Evolutionary conservation across 202 grass and related monocot genomes (phyloP), one percentile per base, ranked within the genome.

Genomic region (Hordeum pubiflorum): DNA sequence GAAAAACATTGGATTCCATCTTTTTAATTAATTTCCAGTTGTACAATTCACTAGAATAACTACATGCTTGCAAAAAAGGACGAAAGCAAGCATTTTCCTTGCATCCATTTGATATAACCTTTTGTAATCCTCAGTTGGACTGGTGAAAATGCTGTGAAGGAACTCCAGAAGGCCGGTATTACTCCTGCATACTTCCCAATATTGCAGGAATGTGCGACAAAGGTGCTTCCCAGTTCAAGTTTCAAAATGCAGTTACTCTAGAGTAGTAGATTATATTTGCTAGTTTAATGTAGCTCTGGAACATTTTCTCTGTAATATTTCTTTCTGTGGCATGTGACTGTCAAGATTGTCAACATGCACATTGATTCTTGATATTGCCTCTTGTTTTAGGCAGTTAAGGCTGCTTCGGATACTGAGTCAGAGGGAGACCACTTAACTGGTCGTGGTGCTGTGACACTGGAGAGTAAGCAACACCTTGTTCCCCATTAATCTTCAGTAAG

Each of bases 131-230:
- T 89, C 82, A 97, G 94, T 83, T 97, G 94, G 94, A 89, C 94
- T 77, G 94, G 87, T 79, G 86, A 94, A 91, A 91, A 86, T 73
- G 94, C 94, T 63, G 40, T 86, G 34, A 88, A 72, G 58, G 94
- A 97, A 67, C 90, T 97, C 41, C 88, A 97, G 63, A 36, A 27
- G 39, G 94, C 94, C 23, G 88, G 92, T 62, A 92, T 97, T 81
- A 89, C 86, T 71, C 84, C 89, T 77, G 77, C 40, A n/a, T 60
- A 71, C 68, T 94, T 94, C 83, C 81, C 84, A 40, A 63, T 93
- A 67, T 86, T 97, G 72, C 94, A 94, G 89, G 92, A 97, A 80
- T 97, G 88, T 69, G 92, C 90, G 36, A 87, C 77, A 17, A 97
- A 97, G 94, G 94, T 97, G 40, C 59, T 81, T 87, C 58, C 37